Percentiles rank a stretch among this genome's conserved stretches.
Conservation (phyloP, 306 rosid species). For the Leucaena leucocephala region DNA sequence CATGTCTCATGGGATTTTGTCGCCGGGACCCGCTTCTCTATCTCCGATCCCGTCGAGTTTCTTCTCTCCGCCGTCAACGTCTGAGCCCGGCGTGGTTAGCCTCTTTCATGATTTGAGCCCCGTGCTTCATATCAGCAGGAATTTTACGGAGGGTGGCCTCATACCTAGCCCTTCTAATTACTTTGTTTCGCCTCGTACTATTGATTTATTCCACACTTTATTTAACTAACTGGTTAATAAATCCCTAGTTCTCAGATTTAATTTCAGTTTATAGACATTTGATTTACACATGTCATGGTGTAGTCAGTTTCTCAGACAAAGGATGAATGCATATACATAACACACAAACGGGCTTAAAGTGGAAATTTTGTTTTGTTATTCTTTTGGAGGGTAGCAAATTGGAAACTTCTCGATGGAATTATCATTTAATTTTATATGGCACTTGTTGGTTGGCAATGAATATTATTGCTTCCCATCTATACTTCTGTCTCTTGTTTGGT, state of each 20-base stretch:
- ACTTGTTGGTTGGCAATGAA: neutral
- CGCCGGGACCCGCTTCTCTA: constrained; percentile 73
- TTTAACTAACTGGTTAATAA: constrained; percentile 34
- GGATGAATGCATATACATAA: neutral
- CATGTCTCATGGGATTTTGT: constrained; percentile 71
- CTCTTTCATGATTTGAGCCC: constrained; percentile 82
- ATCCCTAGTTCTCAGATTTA: neutral
- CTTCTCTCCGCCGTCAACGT: constrained; percentile 47
- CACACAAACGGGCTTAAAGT: neutral
- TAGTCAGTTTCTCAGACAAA: constrained; percentile 32
- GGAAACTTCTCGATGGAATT: constrained; percentile 44
- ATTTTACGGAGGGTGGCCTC: constrained; percentile 58
- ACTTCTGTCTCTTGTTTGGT: neutral
- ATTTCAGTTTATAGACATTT: neutral
- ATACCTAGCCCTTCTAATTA: constrained; percentile 63
- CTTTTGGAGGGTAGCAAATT: constrained; percentile 35
- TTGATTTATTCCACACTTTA: constrained; percentile 74
- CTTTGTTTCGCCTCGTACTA: constrained; percentile 66
- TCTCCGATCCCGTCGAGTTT: constrained; percentile 63
- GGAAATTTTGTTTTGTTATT: constrained; percentile 30
- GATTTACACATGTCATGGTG: constrained; percentile 5
- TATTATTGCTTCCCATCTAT: neutral
- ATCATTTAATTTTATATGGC: neutral
- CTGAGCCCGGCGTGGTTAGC: constrained; percentile 52
- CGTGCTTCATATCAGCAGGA: constrained; percentile 47